phyloP scores from a whole-genome alignment of 306 rosid genomes.

The Cercis canadensis region DNA sequence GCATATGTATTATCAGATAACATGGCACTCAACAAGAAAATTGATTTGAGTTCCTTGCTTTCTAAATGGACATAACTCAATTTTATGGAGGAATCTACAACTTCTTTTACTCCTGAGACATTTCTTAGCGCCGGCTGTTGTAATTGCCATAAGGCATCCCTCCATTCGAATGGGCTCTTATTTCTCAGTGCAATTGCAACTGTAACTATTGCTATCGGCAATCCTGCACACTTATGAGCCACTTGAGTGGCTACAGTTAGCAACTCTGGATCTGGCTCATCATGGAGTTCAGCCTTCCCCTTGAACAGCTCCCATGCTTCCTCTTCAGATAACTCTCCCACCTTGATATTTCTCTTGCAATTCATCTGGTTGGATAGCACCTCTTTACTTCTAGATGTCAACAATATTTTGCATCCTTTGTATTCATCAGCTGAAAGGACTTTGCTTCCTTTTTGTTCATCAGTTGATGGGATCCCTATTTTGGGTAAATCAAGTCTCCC shows the following conservation, averaged over 20 bases:
- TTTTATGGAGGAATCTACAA: neutral
- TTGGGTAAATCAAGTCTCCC: neutral
- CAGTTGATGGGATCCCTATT: neutral
- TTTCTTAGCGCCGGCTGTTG: neutral
- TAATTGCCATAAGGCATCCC: neutral
- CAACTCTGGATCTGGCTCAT: neutral
- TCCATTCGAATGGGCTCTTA: neutral
- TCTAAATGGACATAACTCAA: neutral
- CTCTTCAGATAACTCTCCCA: neutral
- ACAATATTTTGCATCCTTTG: neutral
- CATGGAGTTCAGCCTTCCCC: neutral
- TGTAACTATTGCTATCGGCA: neutral
- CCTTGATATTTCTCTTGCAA: neutral
- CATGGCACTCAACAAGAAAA: neutral
- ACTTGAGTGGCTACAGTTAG: neutral
- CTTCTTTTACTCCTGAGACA: neutral
- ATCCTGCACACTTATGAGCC: neutral
- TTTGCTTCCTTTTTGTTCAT: neutral
- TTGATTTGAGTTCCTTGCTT: neutral
- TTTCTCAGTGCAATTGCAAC: neutral
- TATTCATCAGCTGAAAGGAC: no score
- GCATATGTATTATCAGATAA: no score
- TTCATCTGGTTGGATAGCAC: slow-evolving; percentile 2
- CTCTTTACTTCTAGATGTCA: neutral
- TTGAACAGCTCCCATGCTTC: slow-evolving; percentile 10